Evolutionary conservation across 352 stramenopile genomes (phyloP).

Genomic region (Globisporangium middletonii): DNA sequence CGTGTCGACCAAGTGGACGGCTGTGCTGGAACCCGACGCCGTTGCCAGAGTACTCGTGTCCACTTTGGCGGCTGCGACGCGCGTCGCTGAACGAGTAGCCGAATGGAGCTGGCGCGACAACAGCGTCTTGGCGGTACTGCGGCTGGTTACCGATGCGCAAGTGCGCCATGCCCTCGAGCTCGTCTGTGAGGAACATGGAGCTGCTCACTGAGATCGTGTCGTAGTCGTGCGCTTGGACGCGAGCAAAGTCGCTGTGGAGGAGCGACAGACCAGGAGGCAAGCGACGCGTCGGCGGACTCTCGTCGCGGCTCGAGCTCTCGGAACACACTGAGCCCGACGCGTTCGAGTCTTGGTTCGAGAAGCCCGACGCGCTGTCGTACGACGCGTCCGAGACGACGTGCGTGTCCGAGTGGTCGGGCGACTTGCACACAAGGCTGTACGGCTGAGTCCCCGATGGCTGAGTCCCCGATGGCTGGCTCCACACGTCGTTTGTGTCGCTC

Average conservation of each 20-base stretch:
- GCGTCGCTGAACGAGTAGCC: slow-evolving; percentile 6
- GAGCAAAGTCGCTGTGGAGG: slow-evolving; percentile 75
- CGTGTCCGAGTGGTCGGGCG: slow-evolving; percentile 25
- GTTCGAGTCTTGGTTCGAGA: slow-evolving; percentile 17
- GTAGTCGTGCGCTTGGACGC: slow-evolving; percentile 62
- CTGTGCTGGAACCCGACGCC: background rate
- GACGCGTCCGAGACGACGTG: slow-evolving; percentile 17
- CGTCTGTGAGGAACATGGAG: slow-evolving; percentile 6
- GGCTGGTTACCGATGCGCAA: slow-evolving; percentile 7
- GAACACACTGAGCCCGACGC: slow-evolving; percentile 15
- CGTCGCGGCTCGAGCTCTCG: slow-evolving; percentile 17
- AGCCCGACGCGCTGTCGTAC: slow-evolving; percentile 15
- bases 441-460: slow-evolving; percentile 1
- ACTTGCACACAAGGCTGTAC: slow-evolving; percentile 13
- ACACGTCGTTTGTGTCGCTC: slow-evolving; percentile 8
- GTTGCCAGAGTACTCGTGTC: background rate
- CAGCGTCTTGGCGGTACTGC: background rate
- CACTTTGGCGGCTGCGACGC: background rate
- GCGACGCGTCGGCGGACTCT: slow-evolving; percentile 15
- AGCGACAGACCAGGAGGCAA: slow-evolving; percentile 42
- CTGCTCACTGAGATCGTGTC: slow-evolving; percentile 10
- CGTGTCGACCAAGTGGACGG: slow-evolving; percentile 1
- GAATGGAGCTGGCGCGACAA: background rate
- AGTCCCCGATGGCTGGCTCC: slow-evolving; percentile 3
- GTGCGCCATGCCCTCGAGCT: slow-evolving; percentile 3